Conservation (phyloP, 192 early-diverging fungal genomes). For the Dissophora globulifera region DNA sequence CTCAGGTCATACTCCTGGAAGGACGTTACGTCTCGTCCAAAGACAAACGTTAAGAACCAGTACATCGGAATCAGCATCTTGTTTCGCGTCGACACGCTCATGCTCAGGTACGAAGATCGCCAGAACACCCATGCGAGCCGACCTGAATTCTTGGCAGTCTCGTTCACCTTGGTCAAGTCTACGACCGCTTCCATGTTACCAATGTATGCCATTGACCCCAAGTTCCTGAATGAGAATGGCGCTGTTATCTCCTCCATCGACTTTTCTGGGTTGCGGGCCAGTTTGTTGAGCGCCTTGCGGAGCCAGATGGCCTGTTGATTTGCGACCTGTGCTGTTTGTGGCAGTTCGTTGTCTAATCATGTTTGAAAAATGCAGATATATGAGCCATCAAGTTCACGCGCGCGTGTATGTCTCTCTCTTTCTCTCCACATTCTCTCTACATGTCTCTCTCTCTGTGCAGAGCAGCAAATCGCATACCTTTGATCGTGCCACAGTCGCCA, state of each 20-base stretch:
- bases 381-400: no score
- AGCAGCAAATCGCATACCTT: slow-evolving; percentile 60
- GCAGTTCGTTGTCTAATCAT: slow-evolving; percentile 72
- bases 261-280: slow-evolving; percentile 44
- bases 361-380: no score
- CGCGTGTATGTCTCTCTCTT: no score
- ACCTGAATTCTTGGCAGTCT: slow-evolving; percentile 61
- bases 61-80: slow-evolving; percentile 80
- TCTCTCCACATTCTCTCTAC: no score
- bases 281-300: slow-evolving; percentile 60
- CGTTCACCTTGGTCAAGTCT: slow-evolving; percentile 64
- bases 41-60: slow-evolving; percentile 65
- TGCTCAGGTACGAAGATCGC: slow-evolving; percentile 78
- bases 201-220: slow-evolving; percentile 78
- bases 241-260: slow-evolving; percentile 23
- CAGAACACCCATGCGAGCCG: slow-evolving; percentile 72
- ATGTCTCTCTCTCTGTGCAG: no score
- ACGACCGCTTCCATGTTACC: slow-evolving; percentile 68
- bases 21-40: slow-evolving; percentile 57
- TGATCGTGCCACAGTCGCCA: slow-evolving; percentile 91
- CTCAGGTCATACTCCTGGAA: slow-evolving; percentile 49
- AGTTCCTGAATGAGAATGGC: slow-evolving; percentile 69
- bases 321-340: slow-evolving; percentile 88
- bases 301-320: slow-evolving; percentile 79
- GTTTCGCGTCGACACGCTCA: slow-evolving; percentile 73